These are phyloP conservation scores for Magnaporthiopsis rhizophila DNA, from an alignment of 2,329 filamentous ascomycete genomes.

Conservation along the genomic window DNA sequence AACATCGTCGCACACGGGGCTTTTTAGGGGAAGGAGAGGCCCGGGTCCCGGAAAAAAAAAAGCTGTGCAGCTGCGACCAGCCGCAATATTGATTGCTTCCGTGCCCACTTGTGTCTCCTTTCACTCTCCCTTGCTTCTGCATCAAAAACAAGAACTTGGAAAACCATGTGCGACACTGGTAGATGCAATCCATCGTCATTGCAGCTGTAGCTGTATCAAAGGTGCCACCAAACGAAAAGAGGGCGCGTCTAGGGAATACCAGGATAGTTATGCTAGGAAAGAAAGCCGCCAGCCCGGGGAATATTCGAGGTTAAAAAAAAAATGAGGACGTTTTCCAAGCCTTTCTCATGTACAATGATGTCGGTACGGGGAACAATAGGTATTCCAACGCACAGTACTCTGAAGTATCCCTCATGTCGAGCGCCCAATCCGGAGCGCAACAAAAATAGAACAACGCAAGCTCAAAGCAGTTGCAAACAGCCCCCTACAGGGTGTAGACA, in stretches of 20 bases:
- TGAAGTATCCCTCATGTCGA: too few species aligned
- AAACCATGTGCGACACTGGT: background rate
- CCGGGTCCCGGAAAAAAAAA: background rate
- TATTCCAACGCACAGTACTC: too few species aligned
- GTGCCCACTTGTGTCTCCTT: background rate
- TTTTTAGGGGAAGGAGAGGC: too few species aligned
- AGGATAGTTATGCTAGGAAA: background rate
- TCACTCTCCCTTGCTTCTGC: background rate
- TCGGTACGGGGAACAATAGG: background rate
- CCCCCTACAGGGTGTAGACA: slow-evolving; percentile 22
- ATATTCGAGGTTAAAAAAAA: background rate
- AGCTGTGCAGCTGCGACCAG: background rate
- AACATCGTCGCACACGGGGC: too few species aligned
- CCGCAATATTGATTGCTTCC: slow-evolving; percentile 1
- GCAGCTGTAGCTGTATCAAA: background rate
- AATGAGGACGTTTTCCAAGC: too few species aligned
- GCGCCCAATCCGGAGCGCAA: background rate
- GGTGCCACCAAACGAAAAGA: background rate
- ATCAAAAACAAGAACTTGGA: background rate
- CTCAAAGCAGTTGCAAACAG: background rate
- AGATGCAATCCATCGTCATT: background rate
- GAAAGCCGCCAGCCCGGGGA: background rate
- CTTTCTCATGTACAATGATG: background rate
- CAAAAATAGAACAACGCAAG: background rate
- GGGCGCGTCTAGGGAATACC: background rate